Percentiles rank a stretch among this genome's conserved stretches.
Conservation (phyloP, 305 asterid genomes). For the Fraxinus floribunda region DNA sequence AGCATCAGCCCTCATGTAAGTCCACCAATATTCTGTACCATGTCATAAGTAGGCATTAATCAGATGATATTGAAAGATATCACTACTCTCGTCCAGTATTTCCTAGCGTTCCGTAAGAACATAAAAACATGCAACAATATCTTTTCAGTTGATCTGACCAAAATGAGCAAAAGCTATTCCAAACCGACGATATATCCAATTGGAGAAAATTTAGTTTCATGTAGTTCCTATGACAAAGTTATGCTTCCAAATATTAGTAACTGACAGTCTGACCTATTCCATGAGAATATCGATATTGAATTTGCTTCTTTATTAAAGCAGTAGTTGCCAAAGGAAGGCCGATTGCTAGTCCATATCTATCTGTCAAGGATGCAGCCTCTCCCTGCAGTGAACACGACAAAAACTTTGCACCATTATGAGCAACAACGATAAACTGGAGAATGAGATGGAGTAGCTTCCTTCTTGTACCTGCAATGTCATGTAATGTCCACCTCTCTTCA, state of each 20-base stretch:
- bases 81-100: background rate
- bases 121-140: background rate
- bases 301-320: conserved; percentile 64
- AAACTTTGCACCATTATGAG: conserved; percentile 9
- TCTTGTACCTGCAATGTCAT: conserved; percentile 87
- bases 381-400: conserved; percentile 53
- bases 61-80: background rate
- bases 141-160: background rate
- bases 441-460: background rate
- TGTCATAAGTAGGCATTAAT: conserved; percentile 8
- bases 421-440: background rate
- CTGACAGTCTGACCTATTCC: conserved; percentile 60
- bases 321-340: conserved; percentile 78
- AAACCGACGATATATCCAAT: background rate
- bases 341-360: conserved; percentile 67
- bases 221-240: background rate
- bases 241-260: background rate
- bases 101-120: background rate
- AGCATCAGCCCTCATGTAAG: conserved; percentile 86
- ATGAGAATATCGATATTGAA: conserved; percentile 71
- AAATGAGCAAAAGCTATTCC: background rate
- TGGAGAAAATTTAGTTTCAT: background rate
- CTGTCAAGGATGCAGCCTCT: conserved; percentile 82
- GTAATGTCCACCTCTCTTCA: conserved; percentile 93
- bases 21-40: conserved; percentile 82